Evolutionary conservation across 1,284 basidiomycete genomes (phyloP), one percentile per base, ranked within the genome.

Genomic region (Wallemia ichthyophaga): DNA sequence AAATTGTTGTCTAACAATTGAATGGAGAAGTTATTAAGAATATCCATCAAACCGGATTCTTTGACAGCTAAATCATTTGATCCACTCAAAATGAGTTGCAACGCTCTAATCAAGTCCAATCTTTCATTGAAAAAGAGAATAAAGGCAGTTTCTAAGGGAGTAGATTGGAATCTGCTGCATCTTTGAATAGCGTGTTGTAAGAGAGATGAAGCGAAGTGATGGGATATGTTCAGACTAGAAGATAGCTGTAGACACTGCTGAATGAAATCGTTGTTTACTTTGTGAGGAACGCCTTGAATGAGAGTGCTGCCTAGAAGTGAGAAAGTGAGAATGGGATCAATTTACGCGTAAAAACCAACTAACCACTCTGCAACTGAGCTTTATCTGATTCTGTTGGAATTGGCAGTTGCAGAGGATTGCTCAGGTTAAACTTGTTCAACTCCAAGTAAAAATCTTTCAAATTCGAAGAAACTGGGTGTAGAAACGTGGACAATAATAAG

Each of bases 231-330:
- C 59, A 88, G 78, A 61, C 83, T 78, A 65, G 81, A 77, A 0
- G 84, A 77, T 59, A 86, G 75, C 68, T 83, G 83, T 61, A 80
- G 67, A 61, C 75, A 77, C 66, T 85, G 83, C 60, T 76, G 76
- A n/a, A 76, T 77, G 68, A 81, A 85, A 66, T 83, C 80, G 27
- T 73, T 68, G 66, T 83, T 85, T 63, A 82, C 74, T 1, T 75
- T 77, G 58, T 81, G 73, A 25, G 75, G 71, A 64, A 74, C 75
- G 56, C 79, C 80, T 58, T 78, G 69, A 23, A 82, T 71, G 0
- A 71, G 67, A 24, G 75, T 75, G 68, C 75, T 81, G 61, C 82
- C 82, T 84, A 64, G 2, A 26, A 26, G n/a, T 48, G n/a, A 17
- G 11, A 48, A 5, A 21, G 9, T 15, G 37, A 17, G n/a, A 48